These are phyloP conservation scores for Dysphania ambrosioides DNA, from an alignment of 148 eudicot genomes.

Conservation along the genomic window DNA sequence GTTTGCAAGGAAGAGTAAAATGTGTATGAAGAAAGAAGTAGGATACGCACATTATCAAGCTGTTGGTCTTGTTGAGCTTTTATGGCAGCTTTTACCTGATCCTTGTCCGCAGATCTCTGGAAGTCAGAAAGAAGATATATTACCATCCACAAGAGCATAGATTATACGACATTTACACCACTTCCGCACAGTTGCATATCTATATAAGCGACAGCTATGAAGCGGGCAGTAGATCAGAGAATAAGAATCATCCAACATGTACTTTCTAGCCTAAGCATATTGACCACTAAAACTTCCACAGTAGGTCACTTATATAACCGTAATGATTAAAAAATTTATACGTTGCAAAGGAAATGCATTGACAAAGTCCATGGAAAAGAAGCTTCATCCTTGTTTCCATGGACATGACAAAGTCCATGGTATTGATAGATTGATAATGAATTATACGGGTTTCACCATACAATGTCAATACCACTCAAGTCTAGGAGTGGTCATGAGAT, in stretches of 20 bases:
- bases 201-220: neutral
- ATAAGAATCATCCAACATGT: neutral
- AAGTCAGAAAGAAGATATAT: slow-evolving; percentile 16
- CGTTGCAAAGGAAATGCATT: neutral
- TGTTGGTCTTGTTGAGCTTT: slow-evolving; percentile 99
- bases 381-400: neutral
- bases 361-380: neutral
- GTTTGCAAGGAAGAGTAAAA: neutral
- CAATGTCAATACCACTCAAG: neutral
- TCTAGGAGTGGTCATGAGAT: no score
- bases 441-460: neutral
- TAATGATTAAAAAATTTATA: no score
- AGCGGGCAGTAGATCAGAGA: neutral
- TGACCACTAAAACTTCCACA: neutral
- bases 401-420: no score
- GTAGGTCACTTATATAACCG: no score
- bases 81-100: slow-evolving; percentile 95
- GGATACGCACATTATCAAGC: slow-evolving; percentile 67
- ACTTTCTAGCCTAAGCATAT: no score
- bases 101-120: slow-evolving; percentile 80
- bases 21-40: neutral
- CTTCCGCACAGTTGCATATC: neutral
- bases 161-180: no score
- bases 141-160: neutral
- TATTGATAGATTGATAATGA: no score